These are phyloP conservation scores for Macrocybe gigantea DNA, from an alignment of 768 basidiomycete genomes.

Conservation along the genomic window DNA sequence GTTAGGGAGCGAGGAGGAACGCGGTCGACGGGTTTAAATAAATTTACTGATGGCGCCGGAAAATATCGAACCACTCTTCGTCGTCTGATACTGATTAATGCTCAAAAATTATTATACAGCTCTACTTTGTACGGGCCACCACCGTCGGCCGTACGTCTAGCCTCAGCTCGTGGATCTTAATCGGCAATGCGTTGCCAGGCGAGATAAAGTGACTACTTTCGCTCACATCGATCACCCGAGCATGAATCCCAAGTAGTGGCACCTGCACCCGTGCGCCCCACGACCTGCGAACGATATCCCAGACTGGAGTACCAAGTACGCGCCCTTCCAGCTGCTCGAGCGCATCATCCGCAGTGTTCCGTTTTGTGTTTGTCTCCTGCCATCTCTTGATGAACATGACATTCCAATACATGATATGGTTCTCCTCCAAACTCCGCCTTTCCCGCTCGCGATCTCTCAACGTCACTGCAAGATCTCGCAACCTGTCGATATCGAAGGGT, in stretches of 20 bases:
- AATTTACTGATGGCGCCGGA: slow-evolving; percentile 5
- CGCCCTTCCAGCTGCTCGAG: slow-evolving; percentile 8
- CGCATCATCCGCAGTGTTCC: slow-evolving; percentile 6
- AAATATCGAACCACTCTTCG: slow-evolving; percentile 3
- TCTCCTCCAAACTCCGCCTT: slow-evolving; percentile 20
- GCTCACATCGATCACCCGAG: background rate
- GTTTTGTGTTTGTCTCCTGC: slow-evolving; percentile 20
- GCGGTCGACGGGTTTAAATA: background rate
- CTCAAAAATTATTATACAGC: too few relatives aligned
- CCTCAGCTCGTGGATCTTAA: background rate
- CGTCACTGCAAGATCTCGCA: slow-evolving; percentile 36
- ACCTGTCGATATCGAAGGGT: slow-evolving; percentile 39
- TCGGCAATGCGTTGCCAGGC: background rate
- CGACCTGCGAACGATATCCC: background rate
- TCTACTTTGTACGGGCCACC: background rate
- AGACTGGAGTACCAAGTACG: background rate
- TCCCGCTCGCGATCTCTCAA: slow-evolving; percentile 30
- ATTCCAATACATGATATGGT: slow-evolving; percentile 28
- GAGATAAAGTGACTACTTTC: background rate
- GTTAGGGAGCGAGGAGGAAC: slow-evolving; percentile 1
- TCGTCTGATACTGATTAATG: background rate
- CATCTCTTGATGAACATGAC: slow-evolving; percentile 32
- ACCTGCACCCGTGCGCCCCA: slow-evolving; percentile 6
- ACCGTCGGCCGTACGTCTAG: slow-evolving; percentile 3
- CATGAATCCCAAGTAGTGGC: slow-evolving; percentile 1